These are phyloP conservation scores for Linderniella brevidens DNA, from an alignment of 257 asterid genomes.

Conservation along the genomic window DNA sequence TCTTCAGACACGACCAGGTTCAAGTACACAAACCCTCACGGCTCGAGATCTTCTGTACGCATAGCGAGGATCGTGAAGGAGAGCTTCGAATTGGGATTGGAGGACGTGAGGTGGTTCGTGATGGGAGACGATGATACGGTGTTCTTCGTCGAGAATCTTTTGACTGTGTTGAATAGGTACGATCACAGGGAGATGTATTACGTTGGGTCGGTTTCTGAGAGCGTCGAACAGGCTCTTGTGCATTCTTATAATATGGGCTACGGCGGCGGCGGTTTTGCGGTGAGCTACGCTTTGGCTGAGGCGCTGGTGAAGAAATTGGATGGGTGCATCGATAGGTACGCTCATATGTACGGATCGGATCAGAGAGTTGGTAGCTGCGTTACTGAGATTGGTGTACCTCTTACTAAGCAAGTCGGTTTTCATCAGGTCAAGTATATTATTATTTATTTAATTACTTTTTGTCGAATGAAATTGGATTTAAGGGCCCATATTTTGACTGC, in stretches of 20 bases:
- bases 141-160: slow-evolving; percentile 59
- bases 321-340: slow-evolving; percentile 64
- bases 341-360: slow-evolving; percentile 64
- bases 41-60: slow-evolving; percentile 52
- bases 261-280: slow-evolving; percentile 92
- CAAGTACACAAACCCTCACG: slow-evolving; percentile 17
- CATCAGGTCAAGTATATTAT: slow-evolving; percentile 38
- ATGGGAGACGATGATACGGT: slow-evolving; percentile 95
- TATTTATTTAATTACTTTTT: neutral
- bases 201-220: slow-evolving; percentile 71
- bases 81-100: slow-evolving; percentile 34
- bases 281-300: slow-evolving; percentile 63
- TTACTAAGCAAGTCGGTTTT: slow-evolving; percentile 65
- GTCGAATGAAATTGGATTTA: neutral
- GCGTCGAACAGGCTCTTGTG: slow-evolving; percentile 57
- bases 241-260: slow-evolving; percentile 62
- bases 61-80: slow-evolving; percentile 65
- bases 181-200: slow-evolving; percentile 59
- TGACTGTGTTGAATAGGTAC: slow-evolving; percentile 29
- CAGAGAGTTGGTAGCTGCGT: slow-evolving; percentile 49
- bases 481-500: no score
- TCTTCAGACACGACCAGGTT: slow-evolving; percentile 40
- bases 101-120: slow-evolving; percentile 67
- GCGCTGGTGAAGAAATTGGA: slow-evolving; percentile 50
- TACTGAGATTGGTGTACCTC: slow-evolving; percentile 54